Base-by-base conservation (phyloP, 2,329 filamentous ascomycete species). In the Coniochaeta sp. region DNA sequence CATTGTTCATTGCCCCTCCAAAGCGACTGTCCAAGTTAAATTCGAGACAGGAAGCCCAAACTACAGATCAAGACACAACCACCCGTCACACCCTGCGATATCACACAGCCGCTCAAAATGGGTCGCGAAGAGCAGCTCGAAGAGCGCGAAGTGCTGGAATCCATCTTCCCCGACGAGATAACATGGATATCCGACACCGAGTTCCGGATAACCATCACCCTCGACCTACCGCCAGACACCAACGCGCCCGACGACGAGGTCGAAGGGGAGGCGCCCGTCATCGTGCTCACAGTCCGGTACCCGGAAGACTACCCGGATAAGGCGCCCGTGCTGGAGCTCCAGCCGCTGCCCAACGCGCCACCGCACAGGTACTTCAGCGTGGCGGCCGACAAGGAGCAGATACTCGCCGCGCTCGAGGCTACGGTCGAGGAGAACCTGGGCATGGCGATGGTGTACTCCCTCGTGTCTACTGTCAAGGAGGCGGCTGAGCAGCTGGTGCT, bases 141-240 rank as follows among this genome's bases (percentile, higher is more conserved):
- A 78, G 95, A 99, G 82, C 88, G 93, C 63, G 95, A 99, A 75
- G 93, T 99, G 68, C 91, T 99, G 72, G 91, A 96, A 71, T 97
- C 93, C 62, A 99, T 99, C 71, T 99, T 98, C 68, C 92, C 95
- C 1, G 93, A 99, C 62, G 95, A 99, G 78, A 96, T 99, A 67
- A 93, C 88, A 83, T 95, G 97, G 73, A 86, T 97, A 70, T 95
- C 91, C 67, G 91, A 96, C 59, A 90, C 86, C 60, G 89, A 96
- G 73, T 98, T 90, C 78, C 89, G 90, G 71, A 88, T 99, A 79
- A 85, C 87, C 58, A 88, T 98, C 71, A 79, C 83, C n/a, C 84
- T 99, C 60, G 95, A 99, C 65, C 82, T 91, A 30, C 84, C 81
- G 47, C 54, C 54, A n/a, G 54, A 56, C 34, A 24, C 54, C 19